Conservation (phyloP, 2,329 filamentous ascomycete species). For the Pseudocercospora crystallina region DNA sequence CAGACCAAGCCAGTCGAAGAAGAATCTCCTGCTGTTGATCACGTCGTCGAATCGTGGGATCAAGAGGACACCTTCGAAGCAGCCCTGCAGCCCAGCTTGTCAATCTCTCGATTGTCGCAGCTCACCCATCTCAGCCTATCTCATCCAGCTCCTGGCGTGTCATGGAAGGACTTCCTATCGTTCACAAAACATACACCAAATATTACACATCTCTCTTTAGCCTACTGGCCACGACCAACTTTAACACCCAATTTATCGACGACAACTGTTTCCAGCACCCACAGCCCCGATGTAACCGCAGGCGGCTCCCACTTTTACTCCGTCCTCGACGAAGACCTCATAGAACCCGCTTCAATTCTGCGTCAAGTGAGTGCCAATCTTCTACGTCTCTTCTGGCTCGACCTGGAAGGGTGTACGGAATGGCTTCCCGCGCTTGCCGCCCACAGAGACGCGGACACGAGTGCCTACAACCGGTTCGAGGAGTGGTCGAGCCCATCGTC, state of each 20-base stretch:
- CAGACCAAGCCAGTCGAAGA: background rate
- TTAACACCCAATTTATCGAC: slow-evolving; percentile 55
- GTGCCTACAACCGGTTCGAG: background rate
- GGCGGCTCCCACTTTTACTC: slow-evolving; percentile 56
- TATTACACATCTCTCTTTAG: slow-evolving; percentile 62
- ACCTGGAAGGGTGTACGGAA: slow-evolving; percentile 58
- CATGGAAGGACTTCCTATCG: slow-evolving; percentile 56
- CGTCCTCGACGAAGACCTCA: slow-evolving; percentile 54
- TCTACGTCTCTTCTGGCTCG: slow-evolving; percentile 61
- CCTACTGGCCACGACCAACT: slow-evolving; percentile 61
- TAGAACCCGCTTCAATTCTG: slow-evolving; percentile 57
- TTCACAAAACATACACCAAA: slow-evolving; percentile 55
- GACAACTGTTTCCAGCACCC: slow-evolving; percentile 43
- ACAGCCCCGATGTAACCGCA: slow-evolving; percentile 46
- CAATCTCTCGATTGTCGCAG: slow-evolving; percentile 47
- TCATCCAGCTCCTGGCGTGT: slow-evolving; percentile 49
- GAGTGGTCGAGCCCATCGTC: slow-evolving; percentile 16
- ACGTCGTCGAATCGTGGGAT: slow-evolving; percentile 50
- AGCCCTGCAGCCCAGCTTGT: slow-evolving; percentile 26
- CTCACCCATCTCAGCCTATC: slow-evolving; percentile 61
- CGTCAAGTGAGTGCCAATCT: slow-evolving; percentile 56
- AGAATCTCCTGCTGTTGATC: background rate
- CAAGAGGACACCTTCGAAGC: slow-evolving; percentile 35
- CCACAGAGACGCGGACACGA: slow-evolving; percentile 3
- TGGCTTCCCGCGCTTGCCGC: slow-evolving; percentile 54